Percentiles rank a stretch among this genome's conserved stretches.
These are phyloP conservation scores for Herpomyces periplanetae DNA, from an alignment of 2,329 filamentous ascomycete genomes.

Conservation along the genomic window DNA sequence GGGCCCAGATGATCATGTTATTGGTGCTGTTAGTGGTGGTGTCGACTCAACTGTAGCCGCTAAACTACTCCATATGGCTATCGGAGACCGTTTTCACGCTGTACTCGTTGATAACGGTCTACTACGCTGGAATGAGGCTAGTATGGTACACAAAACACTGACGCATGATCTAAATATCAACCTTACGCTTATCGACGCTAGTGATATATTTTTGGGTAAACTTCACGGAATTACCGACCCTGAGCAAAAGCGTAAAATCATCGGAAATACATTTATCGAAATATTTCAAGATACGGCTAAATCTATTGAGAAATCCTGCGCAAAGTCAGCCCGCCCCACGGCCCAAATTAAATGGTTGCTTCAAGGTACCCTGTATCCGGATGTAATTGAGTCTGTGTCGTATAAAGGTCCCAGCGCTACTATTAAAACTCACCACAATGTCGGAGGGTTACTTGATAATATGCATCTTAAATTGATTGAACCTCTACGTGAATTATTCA, in stretches of 20 bases:
- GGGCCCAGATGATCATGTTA: constrained; percentile 40
- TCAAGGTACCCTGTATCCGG: constrained; percentile 47
- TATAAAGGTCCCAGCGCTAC: constrained; percentile 30
- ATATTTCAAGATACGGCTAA: constrained; percentile 44
- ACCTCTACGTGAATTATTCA: constrained; percentile 40
- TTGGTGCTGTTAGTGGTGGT: constrained; percentile 39
- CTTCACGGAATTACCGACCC: constrained; percentile 35
- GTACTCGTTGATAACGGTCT: constrained; percentile 54
- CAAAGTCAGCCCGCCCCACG: constrained; percentile 20
- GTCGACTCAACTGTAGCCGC: constrained; percentile 67
- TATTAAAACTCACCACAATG: constrained; percentile 35
- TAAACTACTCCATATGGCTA: constrained; percentile 49
- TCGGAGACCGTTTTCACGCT: constrained; percentile 47
- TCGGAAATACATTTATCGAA: constrained; percentile 41
- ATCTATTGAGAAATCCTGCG: constrained; percentile 28
- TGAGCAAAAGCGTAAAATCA: constrained; percentile 65
- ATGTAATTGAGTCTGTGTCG: constrained; percentile 27
- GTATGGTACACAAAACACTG: constrained; percentile 40
- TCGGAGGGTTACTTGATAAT: constrained; percentile 22
- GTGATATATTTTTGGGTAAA: constrained; percentile 30
- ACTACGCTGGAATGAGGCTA: constrained; percentile 49
- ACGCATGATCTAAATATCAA: constrained; percentile 50
- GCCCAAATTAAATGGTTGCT: constrained; percentile 52
- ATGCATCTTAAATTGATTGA: constrained; percentile 32
- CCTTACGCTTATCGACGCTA: constrained; percentile 46